Conservation (phyloP, 2,329 filamentous ascomycete genomes). For the Fusarium sp. region DNA sequence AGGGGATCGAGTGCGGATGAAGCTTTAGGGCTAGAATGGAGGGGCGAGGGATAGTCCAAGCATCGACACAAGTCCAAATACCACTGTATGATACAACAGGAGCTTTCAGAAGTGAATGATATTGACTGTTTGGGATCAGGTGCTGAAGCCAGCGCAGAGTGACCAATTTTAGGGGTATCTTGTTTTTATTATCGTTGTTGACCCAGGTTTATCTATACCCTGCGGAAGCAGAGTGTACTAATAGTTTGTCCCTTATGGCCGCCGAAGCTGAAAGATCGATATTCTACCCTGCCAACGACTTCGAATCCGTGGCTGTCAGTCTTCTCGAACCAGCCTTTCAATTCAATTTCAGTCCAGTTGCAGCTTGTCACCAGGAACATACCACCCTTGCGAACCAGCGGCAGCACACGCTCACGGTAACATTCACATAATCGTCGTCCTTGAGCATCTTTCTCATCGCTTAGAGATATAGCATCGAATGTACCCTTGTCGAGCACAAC, state of each 20-base stretch:
- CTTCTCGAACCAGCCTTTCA: conserved; percentile 80
- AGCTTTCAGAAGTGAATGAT: conserved; percentile 43
- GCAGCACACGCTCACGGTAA: conserved; percentile 77
- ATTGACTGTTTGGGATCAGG: conserved; percentile 32
- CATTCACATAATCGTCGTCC: conserved; percentile 77
- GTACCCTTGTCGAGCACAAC: conserved; percentile 98
- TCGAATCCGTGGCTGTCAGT: conserved; percentile 60
- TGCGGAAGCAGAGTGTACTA: conserved; percentile 85
- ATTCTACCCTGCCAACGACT: conserved; percentile 77
- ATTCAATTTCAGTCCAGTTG: conserved; percentile 95
- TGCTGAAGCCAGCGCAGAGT: conserved; percentile 28
- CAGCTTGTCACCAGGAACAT: conserved; percentile 92
- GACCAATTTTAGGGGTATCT: conserved; percentile 26
- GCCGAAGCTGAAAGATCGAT: conserved; percentile 89
- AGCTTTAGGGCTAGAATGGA: conserved; percentile 15
- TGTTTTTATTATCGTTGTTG: conserved; percentile 14
- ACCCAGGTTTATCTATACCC: conserved; percentile 26
- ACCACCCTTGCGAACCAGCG: conserved; percentile 77
- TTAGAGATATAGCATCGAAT: conserved; percentile 93
- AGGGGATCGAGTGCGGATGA: conserved; percentile 1
- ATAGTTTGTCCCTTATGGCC: conserved; percentile 90
- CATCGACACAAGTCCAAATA: conserved; percentile 37
- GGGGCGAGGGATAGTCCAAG: conserved; percentile 25
- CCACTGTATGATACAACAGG: conserved; percentile 47
- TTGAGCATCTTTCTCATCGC: conserved; percentile 63